phyloP scores from a whole-genome alignment of 257 asterid species.

The Scutellaria baicalensis region DNA sequence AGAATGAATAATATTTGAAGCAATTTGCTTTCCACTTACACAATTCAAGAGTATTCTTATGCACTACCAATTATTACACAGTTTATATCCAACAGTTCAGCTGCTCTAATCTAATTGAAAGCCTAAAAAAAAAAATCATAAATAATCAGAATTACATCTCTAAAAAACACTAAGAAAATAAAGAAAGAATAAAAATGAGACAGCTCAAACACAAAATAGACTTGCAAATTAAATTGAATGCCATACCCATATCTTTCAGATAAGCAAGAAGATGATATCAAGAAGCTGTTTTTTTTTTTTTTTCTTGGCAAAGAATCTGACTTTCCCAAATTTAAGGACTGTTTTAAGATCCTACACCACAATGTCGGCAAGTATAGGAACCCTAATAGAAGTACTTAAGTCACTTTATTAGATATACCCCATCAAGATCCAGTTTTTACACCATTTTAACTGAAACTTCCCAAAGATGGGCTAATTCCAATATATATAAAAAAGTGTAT shows the following conservation, averaged over 20 bases:
- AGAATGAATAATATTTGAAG: background rate
- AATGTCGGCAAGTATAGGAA: conserved; percentile 24
- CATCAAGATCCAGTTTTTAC: conserved; percentile 20
- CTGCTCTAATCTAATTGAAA: background rate
- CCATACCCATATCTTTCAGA: conserved; percentile 34
- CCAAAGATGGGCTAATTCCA: conserved; percentile 18
- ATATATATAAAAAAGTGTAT: background rate
- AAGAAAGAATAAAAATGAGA: background rate
- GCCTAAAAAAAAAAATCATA: background rate
- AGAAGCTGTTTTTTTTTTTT: background rate
- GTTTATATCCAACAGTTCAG: background rate
- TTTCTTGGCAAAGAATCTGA: conserved; percentile 21
- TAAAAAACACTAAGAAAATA: background rate
- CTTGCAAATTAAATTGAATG: background rate
- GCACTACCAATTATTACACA: background rate
- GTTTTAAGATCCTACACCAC: conserved; percentile 30
- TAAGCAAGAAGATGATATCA: conserved; percentile 7
- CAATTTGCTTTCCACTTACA: background rate
- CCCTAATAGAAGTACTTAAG: conserved; percentile 17
- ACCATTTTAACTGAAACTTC: background rate
- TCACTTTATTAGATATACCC: background rate
- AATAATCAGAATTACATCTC: conserved; percentile 29
- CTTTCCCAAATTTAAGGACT: conserved; percentile 1
- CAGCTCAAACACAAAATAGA: background rate
- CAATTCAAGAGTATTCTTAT: background rate